Base-by-base conservation (phyloP, 805 yeast genomes). In the Candida incommunis region DNA sequence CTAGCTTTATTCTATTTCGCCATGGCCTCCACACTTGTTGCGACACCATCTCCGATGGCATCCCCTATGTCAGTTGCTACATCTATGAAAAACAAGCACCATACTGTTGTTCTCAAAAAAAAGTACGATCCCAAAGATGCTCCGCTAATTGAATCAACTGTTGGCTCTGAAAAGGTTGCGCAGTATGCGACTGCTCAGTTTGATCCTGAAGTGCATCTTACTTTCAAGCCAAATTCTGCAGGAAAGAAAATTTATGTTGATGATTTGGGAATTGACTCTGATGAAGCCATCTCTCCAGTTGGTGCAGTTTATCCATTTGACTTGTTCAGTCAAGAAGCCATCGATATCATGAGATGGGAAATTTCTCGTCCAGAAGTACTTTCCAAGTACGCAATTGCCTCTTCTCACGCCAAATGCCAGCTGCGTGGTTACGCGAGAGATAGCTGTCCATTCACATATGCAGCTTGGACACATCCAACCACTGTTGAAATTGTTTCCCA, bases 271-370 rank as follows among this genome's bases (percentile, higher is more conserved):
- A 57, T 69, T 46, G 53, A 68, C 37, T 57, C 63, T 50, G 65
- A 66, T 37, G 61, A 65, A 47, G 78, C 74, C 55, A 72, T 76
- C 44, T 67, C 76, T 21, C 69, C 68, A 2, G 65, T 75, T 51
- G 82, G 78, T 18, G 80, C 73, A 20, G 64, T 72, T 45, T 77
- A 71, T 45, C 79, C 82, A 1, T 76, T 76, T 58, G 78, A 78
- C 2, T 62, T 76, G 41, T 76, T 76, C 60, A 74, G 79, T 1
- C 72, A 73, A 24, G 80, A 76, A 52, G 80, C 81, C 2, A 63
- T 74, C 45, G 69, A 68, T 35, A 69, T 76, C 41, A 75, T 76
- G 80, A 70, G 72, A 58, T 69, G 70, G 49, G 81, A 76, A 54
- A 54, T 74, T 35, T 65, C 75, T 53, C 57, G 63, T 40, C 69